Percentiles rank a stretch among this genome's conserved stretches.
Conservation (phyloP, 805 yeast genomes). For the Metschnikowia rubicola region DNA sequence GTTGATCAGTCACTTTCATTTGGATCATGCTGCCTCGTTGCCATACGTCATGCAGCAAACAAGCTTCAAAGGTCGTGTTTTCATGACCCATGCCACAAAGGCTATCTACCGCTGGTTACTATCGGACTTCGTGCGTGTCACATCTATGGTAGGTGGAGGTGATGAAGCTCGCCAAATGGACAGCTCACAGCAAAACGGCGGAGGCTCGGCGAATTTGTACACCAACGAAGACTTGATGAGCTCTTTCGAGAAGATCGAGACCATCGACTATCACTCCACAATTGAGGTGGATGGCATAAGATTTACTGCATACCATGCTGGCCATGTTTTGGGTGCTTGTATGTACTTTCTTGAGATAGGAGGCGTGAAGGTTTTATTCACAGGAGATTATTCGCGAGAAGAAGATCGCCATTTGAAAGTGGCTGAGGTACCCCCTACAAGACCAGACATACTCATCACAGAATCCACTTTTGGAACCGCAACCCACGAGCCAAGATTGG, state of each 20-base stretch:
- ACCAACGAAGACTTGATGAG: conserved; percentile 86
- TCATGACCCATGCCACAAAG: conserved; percentile 99
- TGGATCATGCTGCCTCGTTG: conserved; percentile 96
- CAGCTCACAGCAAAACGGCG: conserved; percentile 11
- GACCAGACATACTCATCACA: conserved; percentile 87
- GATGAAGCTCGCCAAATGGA: conserved; percentile 25
- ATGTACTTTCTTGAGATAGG: conserved; percentile 96
- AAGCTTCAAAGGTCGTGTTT: conserved; percentile 88
- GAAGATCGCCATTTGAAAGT: conserved; percentile 91
- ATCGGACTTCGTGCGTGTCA: conserved; percentile 90
- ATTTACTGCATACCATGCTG: conserved; percentile 98
- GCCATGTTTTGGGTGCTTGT: conserved; percentile 99
- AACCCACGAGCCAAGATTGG: conserved; percentile 85
- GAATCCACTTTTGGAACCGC: conserved; percentile 99
- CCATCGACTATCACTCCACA: conserved; percentile 94
- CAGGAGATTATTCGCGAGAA: conserved; percentile 97
- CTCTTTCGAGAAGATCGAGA: conserved; percentile 87
- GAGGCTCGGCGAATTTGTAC: conserved; percentile 53
- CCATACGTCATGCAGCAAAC: conserved; percentile 99
- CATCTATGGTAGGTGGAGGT: conserved; percentile 50
- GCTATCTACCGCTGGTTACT: conserved; percentile 95
- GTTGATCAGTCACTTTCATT: conserved; percentile 89
- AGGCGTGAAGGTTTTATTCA: conserved; percentile 81
- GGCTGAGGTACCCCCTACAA: conserved; percentile 86
- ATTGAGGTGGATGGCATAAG: conserved; percentile 90